Percentiles rank a stretch among this genome's conserved stretches.
These are phyloP conservation scores for Roridomyces roridus DNA, from an alignment of 768 basidiomycete species.

Conservation along the genomic window DNA sequence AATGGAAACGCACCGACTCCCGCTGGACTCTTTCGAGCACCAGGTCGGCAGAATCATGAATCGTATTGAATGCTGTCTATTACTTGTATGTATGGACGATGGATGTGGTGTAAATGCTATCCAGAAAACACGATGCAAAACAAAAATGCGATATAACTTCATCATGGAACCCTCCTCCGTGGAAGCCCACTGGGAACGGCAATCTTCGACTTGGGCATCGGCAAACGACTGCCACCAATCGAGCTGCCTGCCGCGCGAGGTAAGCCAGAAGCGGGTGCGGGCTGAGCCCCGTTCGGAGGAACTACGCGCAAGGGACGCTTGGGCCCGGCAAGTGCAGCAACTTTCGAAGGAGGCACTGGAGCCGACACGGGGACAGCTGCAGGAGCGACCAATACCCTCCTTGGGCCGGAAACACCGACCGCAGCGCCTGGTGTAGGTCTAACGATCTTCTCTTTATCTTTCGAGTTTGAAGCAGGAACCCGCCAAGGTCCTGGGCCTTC, in stretches of 20 bases:
- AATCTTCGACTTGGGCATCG: slow-evolving; percentile 25
- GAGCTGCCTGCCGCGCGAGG: slow-evolving; percentile 12
- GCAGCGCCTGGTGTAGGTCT: slow-evolving; percentile 1
- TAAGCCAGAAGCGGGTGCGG: background rate
- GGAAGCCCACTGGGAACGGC: slow-evolving; percentile 8
- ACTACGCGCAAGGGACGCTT: slow-evolving; percentile 22
- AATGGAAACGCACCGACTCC: too few relatives aligned
- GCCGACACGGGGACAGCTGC: background rate
- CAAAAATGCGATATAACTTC: too few relatives aligned
- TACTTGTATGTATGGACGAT: too few relatives aligned
- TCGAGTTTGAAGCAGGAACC: slow-evolving; percentile 29
- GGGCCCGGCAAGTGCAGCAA: background rate
- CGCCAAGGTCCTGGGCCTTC: slow-evolving; percentile 42
- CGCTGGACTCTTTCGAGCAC: too few relatives aligned
- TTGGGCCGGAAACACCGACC: slow-evolving; percentile 18
- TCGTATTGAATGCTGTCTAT: too few relatives aligned
- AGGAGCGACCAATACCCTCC: slow-evolving; percentile 8
- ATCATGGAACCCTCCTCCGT: slow-evolving; percentile 6
- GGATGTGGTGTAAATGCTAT: too few relatives aligned
- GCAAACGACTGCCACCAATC: slow-evolving; percentile 16
- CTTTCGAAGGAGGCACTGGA: background rate
- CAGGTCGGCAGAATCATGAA: too few relatives aligned
- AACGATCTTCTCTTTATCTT: background rate
- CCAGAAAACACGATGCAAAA: too few relatives aligned
- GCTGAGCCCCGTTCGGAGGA: slow-evolving; percentile 10